phyloP scores from a whole-genome alignment of 1,284 basidiomycete genomes.

The Prillingera fragicola region DNA sequence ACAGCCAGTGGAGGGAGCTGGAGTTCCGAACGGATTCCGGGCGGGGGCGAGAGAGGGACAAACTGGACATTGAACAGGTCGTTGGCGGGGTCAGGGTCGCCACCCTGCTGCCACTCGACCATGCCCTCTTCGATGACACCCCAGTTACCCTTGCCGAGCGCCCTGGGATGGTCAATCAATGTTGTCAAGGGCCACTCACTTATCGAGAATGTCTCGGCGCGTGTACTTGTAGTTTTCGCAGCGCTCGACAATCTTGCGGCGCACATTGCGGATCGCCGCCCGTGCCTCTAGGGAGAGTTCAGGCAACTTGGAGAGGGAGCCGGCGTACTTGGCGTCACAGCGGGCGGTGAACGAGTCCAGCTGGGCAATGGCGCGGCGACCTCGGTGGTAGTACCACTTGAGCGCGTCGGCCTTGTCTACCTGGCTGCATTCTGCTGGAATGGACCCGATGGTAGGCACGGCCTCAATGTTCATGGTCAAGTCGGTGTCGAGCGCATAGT shows the following conservation, averaged over 20 bases:
- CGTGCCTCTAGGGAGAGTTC: conserved; percentile 38
- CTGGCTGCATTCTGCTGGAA: conserved; percentile 40
- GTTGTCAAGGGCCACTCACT: conserved; percentile 28
- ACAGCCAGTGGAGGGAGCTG: too few relatives aligned
- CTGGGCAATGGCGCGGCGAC: conserved; percentile 39
- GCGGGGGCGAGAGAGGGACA: too few relatives aligned
- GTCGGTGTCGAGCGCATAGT: conserved; percentile 42
- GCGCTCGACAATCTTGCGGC: conserved; percentile 46
- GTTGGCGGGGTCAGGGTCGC: conserved; percentile 36
- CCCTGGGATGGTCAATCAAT: conserved; percentile 13
- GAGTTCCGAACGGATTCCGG: too few relatives aligned
- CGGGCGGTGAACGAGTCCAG: conserved; percentile 43
- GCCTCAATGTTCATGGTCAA: conserved; percentile 43
- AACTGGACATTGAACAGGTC: too few relatives aligned
- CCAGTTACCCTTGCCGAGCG: conserved; percentile 42
- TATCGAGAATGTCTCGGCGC: conserved; percentile 45
- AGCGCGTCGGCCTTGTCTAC: conserved; percentile 43
- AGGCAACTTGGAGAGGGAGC: conserved; percentile 31
- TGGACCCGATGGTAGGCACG: conserved; percentile 45
- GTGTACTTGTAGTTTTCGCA: conserved; percentile 50
- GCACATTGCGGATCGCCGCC: conserved; percentile 40
- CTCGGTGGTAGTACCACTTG: conserved; percentile 38
- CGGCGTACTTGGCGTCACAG: conserved; percentile 43
- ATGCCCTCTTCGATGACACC: conserved; percentile 39
- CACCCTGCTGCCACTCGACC: conserved; percentile 35